Conservation (phyloP, 1,139 yeast species). For the Lodderomyces parapsilosis region DNA sequence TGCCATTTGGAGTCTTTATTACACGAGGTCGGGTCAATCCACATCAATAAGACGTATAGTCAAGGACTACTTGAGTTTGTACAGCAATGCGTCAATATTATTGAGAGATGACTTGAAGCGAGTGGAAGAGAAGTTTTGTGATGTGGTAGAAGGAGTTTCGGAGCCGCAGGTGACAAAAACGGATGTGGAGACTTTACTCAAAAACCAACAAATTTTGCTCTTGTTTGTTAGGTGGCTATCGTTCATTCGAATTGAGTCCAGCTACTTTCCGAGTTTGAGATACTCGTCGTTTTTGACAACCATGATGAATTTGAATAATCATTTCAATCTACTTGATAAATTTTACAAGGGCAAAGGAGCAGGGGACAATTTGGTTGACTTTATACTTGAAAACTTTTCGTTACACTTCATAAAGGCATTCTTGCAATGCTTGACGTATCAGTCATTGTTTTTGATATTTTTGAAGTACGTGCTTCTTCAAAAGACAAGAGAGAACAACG, state of each 20-base stretch:
- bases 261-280: conserved; percentile 34
- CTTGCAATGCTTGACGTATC: conserved; percentile 22
- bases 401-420: conserved; percentile 18
- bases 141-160: not conserved
- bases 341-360: conserved; percentile 5
- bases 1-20: conserved; percentile 27
- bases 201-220: conserved; percentile 21
- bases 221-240: conserved; percentile 32
- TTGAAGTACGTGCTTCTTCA: conserved; percentile 14
- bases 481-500: conserved; percentile 10
- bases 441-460: conserved; percentile 24
- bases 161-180: not conserved
- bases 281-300: conserved; percentile 28
- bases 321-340: conserved; percentile 23
- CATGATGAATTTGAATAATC: conserved; percentile 27
- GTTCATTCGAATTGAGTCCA: conserved; percentile 28
- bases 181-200: conserved; percentile 19
- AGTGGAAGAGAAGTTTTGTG: conserved; percentile 2
- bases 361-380: conserved; percentile 1
- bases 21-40: conserved; percentile 19
- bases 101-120: conserved; percentile 13
- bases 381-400: conserved; percentile 8
- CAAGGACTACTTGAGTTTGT: conserved; percentile 21
- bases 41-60: conserved; percentile 19
- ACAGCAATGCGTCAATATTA: conserved; percentile 17